Percentiles rank a stretch among this genome's conserved stretches.
Evolutionary conservation across 139 green algal species (phyloP).

Genomic region (Nannochloris sp.): DNA sequence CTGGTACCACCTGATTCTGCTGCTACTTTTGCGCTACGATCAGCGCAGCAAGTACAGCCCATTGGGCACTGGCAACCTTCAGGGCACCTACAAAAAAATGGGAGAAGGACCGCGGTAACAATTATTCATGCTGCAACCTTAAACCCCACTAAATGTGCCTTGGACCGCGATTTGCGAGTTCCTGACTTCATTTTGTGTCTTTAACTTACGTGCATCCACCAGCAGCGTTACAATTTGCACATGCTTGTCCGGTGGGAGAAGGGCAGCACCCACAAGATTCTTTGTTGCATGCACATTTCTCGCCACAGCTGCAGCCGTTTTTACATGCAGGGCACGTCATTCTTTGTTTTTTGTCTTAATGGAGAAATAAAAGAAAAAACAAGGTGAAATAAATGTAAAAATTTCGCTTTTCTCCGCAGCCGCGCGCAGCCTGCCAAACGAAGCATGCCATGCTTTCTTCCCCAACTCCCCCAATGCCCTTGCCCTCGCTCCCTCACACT

Average conservation of each 20-base stretch:
- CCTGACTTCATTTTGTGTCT: too few relatives aligned
- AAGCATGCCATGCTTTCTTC: too few relatives aligned
- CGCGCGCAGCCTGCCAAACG: too few relatives aligned
- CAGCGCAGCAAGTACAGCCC: slow-evolving; percentile 43
- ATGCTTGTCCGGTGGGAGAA: background rate
- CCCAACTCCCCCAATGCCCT: too few relatives aligned
- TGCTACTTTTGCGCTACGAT: background rate
- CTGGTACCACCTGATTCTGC: too few relatives aligned
- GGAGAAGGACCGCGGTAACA: background rate
- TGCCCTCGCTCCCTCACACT: too few relatives aligned
- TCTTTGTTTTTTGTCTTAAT: too few relatives aligned
- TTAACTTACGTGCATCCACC: background rate
- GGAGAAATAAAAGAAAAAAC: too few relatives aligned
- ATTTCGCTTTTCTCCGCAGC: too few relatives aligned
- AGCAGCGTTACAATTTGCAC: background rate
- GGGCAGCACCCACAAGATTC: background rate
- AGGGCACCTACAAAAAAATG: background rate
- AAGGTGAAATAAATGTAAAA: too few relatives aligned
- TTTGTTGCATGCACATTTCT: background rate
- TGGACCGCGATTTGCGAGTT: too few relatives aligned
- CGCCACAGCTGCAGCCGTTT: background rate
- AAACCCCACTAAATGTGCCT: too few relatives aligned
- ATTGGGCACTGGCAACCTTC: slow-evolving; percentile 40
- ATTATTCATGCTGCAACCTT: background rate
- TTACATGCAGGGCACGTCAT: background rate